These are phyloP conservation scores for Limnanthes douglasii DNA, from an alignment of 345 rosid species.

Conservation along the genomic window DNA sequence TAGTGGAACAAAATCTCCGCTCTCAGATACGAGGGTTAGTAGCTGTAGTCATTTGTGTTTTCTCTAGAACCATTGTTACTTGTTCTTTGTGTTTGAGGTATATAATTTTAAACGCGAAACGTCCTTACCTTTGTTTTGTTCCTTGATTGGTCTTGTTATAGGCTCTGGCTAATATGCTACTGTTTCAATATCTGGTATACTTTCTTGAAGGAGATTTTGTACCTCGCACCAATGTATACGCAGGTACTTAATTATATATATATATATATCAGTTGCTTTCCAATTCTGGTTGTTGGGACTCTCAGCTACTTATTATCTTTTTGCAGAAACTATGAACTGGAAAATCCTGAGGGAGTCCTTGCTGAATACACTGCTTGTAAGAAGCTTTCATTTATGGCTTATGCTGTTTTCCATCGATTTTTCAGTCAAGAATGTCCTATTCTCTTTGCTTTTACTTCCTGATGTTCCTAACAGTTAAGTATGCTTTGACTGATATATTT, in stretches of 20 bases:
- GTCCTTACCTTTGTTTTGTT: too few species aligned
- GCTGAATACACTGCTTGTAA: slow-evolving; percentile 68
- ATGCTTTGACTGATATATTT: not conserved
- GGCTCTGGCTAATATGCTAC: slow-evolving; percentile 44
- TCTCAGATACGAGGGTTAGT: slow-evolving; percentile 32
- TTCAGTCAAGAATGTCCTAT: not conserved
- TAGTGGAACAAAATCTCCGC: slow-evolving; percentile 14
- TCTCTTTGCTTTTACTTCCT: not conserved
- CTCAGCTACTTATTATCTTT: slow-evolving; percentile 1
- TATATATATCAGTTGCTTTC: too few species aligned
- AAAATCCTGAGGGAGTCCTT: slow-evolving; percentile 42
- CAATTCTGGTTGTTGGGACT: not conserved
- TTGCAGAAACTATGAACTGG: slow-evolving; percentile 77
- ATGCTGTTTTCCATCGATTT: too few species aligned
- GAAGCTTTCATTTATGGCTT: too few species aligned
- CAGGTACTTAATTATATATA: too few species aligned
- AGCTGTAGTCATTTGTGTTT: too few species aligned
- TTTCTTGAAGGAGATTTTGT: slow-evolving; percentile 53
- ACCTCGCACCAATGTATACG: slow-evolving; percentile 26
- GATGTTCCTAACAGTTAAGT: not conserved
- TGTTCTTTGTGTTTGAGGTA: too few species aligned
- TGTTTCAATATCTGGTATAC: slow-evolving; percentile 61
- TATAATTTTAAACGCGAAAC: too few species aligned
- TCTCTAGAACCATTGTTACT: not conserved
- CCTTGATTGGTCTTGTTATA: slow-evolving; percentile 16